phyloP scores from a whole-genome alignment of 139 green algal genomes.

The Chlorella sorokiniana region DNA sequence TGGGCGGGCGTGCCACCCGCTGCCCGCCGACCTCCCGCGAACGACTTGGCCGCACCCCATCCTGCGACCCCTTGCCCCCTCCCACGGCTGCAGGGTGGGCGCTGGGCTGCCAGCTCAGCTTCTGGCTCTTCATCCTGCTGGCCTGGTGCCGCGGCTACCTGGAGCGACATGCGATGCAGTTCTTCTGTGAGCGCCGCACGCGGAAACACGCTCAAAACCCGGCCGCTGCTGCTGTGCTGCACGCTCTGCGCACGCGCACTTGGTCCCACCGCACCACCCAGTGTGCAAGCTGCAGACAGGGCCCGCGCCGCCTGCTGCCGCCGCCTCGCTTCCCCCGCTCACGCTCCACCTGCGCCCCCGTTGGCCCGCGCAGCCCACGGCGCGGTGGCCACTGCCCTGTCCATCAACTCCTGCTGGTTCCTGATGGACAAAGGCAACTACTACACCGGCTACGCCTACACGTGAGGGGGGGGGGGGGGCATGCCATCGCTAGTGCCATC shows the following conservation, averaged over 20 bases:
- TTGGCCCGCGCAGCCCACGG: not conserved
- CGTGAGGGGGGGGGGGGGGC: not conserved
- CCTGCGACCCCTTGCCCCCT: not conserved
- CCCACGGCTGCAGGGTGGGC: slow-evolving; percentile 8
- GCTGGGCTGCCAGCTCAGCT: not conserved
- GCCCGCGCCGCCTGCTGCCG: not conserved
- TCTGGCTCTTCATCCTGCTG: not conserved
- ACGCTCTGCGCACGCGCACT: not conserved
- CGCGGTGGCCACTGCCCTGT: not conserved
- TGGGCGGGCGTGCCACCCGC: no score
- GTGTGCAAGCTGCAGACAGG: no score
- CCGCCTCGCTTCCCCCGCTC: not conserved
- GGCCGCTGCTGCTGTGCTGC: not conserved
- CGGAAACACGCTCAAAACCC: not conserved
- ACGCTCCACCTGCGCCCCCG: not conserved
- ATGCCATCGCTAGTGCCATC: no score
- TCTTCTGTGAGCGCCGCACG: not conserved
- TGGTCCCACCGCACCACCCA: not conserved
- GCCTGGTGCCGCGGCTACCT: not conserved
- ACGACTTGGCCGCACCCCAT: not conserved
- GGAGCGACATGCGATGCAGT: not conserved
- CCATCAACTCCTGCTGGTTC: not conserved
- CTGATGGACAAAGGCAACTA: slow-evolving; percentile 13
- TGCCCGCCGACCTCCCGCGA: no score
- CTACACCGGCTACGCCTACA: slow-evolving; percentile 5